phyloP scores from a whole-genome alignment of 768 basidiomycete genomes.

The Lanmaoa pseudosensibilis region DNA sequence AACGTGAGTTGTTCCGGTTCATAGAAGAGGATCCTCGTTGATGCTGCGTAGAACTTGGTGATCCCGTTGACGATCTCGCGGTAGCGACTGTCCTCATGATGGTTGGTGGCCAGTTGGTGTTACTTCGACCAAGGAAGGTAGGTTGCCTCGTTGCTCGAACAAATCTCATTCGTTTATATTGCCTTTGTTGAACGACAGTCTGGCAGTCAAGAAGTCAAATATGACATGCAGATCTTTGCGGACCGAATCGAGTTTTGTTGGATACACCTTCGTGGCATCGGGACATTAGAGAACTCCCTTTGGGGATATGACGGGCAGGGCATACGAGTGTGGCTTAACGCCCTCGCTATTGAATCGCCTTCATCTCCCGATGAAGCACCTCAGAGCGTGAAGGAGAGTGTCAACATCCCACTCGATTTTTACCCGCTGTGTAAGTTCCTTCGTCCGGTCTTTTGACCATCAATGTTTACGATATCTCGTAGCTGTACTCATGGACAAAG shows the following conservation, averaged over 20 bases:
- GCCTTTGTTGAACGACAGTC: constrained; percentile 47
- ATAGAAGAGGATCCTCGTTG: constrained; percentile 3
- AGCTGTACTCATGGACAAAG: constrained; percentile 99
- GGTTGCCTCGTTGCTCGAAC: constrained; percentile 8
- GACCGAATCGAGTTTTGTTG: constrained; percentile 98
- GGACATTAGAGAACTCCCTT: constrained; percentile 90
- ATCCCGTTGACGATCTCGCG: constrained; percentile 88
- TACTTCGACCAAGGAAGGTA: constrained; percentile 88
- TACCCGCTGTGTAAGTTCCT: constrained; percentile 82
- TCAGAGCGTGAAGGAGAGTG: constrained; percentile 83
- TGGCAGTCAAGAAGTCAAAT: constrained; percentile 85
- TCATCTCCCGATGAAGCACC: constrained; percentile 36
- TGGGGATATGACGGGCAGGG: constrained; percentile 95
- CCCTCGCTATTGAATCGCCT: constrained; percentile 79
- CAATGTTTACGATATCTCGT: constrained; percentile 6
- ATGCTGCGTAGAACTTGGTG: constrained; percentile 74
- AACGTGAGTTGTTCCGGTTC: constrained; percentile 56
- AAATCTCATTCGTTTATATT: neutral
- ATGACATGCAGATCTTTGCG: constrained; percentile 96
- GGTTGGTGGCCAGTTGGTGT: constrained; percentile 85
- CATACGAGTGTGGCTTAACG: constrained; percentile 94
- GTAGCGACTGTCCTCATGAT: constrained; percentile 96
- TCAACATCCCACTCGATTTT: constrained; percentile 89
- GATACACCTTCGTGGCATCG: constrained; percentile 95
- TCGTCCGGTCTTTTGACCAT: neutral